Evolutionary conservation across 1,284 basidiomycete species (phyloP), one percentile per base, ranked within the genome.

Genomic region (Golubevia sp.): DNA sequence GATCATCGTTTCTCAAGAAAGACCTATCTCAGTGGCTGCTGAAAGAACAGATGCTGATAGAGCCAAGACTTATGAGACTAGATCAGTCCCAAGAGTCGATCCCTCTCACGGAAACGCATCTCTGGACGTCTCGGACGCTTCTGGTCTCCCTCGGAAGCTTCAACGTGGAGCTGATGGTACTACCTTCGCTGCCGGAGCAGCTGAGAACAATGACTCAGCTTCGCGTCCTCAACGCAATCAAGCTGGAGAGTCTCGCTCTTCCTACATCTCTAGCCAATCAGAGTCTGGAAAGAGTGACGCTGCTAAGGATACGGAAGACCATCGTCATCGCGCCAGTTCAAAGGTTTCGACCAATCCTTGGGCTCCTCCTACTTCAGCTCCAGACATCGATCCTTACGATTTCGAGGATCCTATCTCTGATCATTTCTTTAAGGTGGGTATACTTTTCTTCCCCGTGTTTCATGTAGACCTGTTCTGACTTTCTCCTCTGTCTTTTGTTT

Each of bases 321-420:
- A 53, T 25, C 24, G 51, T 25, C 24, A n/a, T 53, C 51, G 51
- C n/a, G 27, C 24, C n/a, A n/a, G 24, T 8, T 53, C 51, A 15
- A 53, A 53, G 27, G 51, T 76, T 68, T 76, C 74, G 23, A 64
- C 50, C 50, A 65, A 64, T 24, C 63, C 70, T 7, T 77, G 68
- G 68, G 65, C 72, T 3, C 54, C 69, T 48, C 74, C 74, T 0
- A 63, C 68, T 13, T 55, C 30, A 1, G 58, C 66, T 23, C 59
- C 72, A 7, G 67, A 68, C 26, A 68, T 27, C n/a, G 71, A 77
- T 49, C 63, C 75, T 20, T 49, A 61, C 56, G 55, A 55, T 20
- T 79, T 79, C 61, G 56, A 62, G 20, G 77, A 79, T 50, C 77
- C 77, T 1, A 26, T 79, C 5, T 64, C 68, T 48, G 69, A 74